Evolutionary conservation across 2,329 filamentous ascomycete species (phyloP).

Genomic region (Venturiaceae sp.): DNA sequence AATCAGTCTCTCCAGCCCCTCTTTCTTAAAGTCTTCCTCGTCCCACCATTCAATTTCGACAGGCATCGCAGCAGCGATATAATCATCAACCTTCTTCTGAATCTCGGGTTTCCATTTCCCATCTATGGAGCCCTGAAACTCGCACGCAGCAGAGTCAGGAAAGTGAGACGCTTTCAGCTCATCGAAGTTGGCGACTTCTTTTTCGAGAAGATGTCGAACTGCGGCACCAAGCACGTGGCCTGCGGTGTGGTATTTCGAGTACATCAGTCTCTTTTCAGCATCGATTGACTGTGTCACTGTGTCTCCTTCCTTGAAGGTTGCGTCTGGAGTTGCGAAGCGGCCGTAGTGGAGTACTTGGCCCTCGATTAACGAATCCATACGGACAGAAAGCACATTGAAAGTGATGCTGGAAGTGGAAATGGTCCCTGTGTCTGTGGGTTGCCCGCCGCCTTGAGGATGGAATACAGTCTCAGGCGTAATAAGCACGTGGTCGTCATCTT

Average conservation of each 20-base stretch:
- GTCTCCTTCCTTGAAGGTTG: slow-evolving; percentile 31
- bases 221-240: slow-evolving; percentile 64
- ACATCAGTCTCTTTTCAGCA: slow-evolving; percentile 47
- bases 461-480: slow-evolving; percentile 61
- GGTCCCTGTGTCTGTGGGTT: slow-evolving; percentile 56
- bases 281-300: slow-evolving; percentile 50
- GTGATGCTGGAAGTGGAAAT: slow-evolving; percentile 31
- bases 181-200: slow-evolving; percentile 42
- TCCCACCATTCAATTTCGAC: slow-evolving; percentile 56
- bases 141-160: slow-evolving; percentile 56
- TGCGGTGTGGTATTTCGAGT: slow-evolving; percentile 63
- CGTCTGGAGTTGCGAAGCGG: slow-evolving; percentile 31
- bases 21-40: slow-evolving; percentile 45
- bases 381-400: slow-evolving; percentile 49
- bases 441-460: slow-evolving; percentile 65
- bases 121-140: slow-evolving; percentile 59
- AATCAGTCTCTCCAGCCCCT: slow-evolving; percentile 34
- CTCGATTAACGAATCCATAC: slow-evolving; percentile 40
- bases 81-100: slow-evolving; percentile 51
- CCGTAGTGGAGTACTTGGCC: slow-evolving; percentile 58
- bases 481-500: slow-evolving; percentile 44
- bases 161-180: slow-evolving; percentile 66
- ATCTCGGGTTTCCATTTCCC: slow-evolving; percentile 39
- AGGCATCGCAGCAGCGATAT: slow-evolving; percentile 32
- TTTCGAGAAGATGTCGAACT: slow-evolving; percentile 47